Evolutionary conservation across 306 rosid species (phyloP).

Genomic region (Senna siamea): DNA sequence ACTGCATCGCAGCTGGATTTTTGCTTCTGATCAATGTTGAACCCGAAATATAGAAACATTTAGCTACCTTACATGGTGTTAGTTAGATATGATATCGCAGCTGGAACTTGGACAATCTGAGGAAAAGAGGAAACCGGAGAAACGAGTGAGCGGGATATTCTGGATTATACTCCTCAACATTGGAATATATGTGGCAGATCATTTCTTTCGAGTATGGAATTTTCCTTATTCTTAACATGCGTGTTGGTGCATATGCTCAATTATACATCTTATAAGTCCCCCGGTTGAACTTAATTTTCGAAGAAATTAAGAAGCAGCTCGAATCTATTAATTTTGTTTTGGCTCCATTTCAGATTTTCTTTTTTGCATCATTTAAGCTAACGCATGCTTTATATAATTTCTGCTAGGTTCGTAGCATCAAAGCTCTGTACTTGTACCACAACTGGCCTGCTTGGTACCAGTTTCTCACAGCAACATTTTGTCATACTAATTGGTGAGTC

Average conservation of each 20-base stretch:
- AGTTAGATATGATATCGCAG: conserved; percentile 71
- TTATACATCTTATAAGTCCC: background rate
- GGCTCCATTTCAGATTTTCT: conserved; percentile 12
- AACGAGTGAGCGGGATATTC: conserved; percentile 82
- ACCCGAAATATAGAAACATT: background rate
- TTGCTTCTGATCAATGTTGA: background rate
- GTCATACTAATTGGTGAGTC: conserved; percentile 95
- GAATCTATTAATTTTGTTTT: conserved; percentile 14
- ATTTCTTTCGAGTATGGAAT: conserved; percentile 65
- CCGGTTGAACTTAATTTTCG: too few species aligned
- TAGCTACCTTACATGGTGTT: conserved; percentile 32
- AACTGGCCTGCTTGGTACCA: conserved; percentile 85
- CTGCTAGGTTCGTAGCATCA: conserved; percentile 62
- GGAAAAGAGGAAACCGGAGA: conserved; percentile 54
- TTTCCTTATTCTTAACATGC: background rate
- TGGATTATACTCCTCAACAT: conserved; percentile 85
- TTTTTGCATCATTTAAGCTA: conserved; percentile 15
- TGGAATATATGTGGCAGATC: conserved; percentile 80
- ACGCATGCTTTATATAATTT: conserved; percentile 15
- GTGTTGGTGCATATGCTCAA: background rate
- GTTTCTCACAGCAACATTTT: conserved; percentile 91
- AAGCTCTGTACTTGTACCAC: conserved; percentile 75
- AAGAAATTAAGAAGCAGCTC: background rate
- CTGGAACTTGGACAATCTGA: conserved; percentile 72
- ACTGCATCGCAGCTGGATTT: background rate